A percentile compares a stretch with the other conserved stretches of the same genome.
These are phyloP conservation scores for Suillus variegatus DNA, from an alignment of 768 basidiomycete genomes.

Conservation along the genomic window DNA sequence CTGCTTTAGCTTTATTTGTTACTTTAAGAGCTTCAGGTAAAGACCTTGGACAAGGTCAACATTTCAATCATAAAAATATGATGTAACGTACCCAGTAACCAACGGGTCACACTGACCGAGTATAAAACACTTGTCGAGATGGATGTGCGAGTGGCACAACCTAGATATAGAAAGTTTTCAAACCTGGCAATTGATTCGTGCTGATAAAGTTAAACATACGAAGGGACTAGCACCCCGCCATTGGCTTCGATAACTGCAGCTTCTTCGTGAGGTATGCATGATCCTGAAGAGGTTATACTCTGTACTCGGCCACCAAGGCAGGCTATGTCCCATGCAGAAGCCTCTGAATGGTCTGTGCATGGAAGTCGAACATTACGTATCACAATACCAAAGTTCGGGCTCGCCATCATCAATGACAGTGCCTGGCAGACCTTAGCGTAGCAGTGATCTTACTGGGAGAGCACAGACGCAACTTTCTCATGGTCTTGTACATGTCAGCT, in stretches of 20 bases:
- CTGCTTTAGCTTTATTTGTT: constrained; percentile 52
- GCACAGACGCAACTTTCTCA: background rate
- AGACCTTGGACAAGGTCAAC: constrained; percentile 35
- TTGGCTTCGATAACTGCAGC: constrained; percentile 23
- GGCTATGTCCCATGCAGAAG: constrained; percentile 33
- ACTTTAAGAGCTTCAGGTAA: constrained; percentile 57
- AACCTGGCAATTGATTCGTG: constrained; percentile 17
- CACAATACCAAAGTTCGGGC: background rate
- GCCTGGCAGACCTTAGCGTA: background rate
- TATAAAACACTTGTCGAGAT: constrained; percentile 71
- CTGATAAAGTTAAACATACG: constrained; percentile 20
- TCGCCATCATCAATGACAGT: background rate
- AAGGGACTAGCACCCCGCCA: constrained; percentile 33
- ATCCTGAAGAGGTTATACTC: constrained; percentile 20
- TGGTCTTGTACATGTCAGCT: background rate
- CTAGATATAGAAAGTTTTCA: constrained; percentile 19
- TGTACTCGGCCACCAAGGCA: constrained; percentile 32
- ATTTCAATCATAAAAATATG: background rate
- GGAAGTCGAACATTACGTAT: constrained; percentile 33
- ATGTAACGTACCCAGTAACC: constrained; percentile 46
- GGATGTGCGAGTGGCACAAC: constrained; percentile 64
- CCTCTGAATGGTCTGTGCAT: constrained; percentile 27
- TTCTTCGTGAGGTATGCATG: background rate
- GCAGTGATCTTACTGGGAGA: background rate
- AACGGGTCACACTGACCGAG: constrained; percentile 55